Percentiles rank a stretch among this genome's conserved stretches.
These are phyloP conservation scores for Boletus reticuloceps DNA, from an alignment of 768 basidiomycete species.

Conservation along the genomic window DNA sequence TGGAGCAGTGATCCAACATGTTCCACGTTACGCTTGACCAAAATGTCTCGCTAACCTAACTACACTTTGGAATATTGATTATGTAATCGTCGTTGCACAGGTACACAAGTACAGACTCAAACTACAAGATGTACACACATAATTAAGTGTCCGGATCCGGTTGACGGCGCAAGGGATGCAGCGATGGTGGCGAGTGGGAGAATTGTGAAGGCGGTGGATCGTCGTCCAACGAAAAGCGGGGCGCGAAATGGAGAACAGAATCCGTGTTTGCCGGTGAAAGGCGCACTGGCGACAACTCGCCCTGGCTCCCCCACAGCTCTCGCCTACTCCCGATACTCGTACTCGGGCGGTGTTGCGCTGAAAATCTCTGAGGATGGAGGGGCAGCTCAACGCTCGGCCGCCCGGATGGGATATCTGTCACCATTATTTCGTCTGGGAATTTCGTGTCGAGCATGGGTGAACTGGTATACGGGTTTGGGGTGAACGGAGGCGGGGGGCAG, in stretches of 20 bases:
- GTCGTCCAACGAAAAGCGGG: slow-evolving; percentile 15
- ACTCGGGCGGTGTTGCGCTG: not conserved
- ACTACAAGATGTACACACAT: not conserved
- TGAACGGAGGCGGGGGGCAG: not conserved
- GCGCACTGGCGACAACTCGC: slow-evolving; percentile 4
- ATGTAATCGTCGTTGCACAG: slow-evolving; percentile 8
- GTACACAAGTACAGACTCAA: slow-evolving; percentile 3
- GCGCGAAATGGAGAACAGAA: slow-evolving; percentile 10
- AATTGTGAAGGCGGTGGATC: not conserved
- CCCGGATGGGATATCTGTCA: slow-evolving; percentile 8
- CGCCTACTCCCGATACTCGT: slow-evolving; percentile 21
- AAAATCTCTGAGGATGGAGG: slow-evolving; percentile 19
- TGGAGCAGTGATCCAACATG: slow-evolving; percentile 96
- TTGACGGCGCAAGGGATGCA: slow-evolving; percentile 27
- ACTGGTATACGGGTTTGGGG: slow-evolving; percentile 12
- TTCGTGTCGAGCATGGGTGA: slow-evolving; percentile 8
- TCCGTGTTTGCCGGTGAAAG: slow-evolving; percentile 1
- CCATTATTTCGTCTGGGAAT: slow-evolving; percentile 13
- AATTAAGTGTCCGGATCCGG: slow-evolving; percentile 3
- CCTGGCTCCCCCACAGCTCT: slow-evolving; percentile 23
- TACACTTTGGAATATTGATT: not conserved
- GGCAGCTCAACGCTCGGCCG: slow-evolving; percentile 20
- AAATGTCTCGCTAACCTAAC: no score
- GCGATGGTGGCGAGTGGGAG: slow-evolving; percentile 11
- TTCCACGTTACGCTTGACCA: no score